Base-by-base conservation (phyloP, 192 early-diverging fungal genomes). In the Podila clonocystis region DNA sequence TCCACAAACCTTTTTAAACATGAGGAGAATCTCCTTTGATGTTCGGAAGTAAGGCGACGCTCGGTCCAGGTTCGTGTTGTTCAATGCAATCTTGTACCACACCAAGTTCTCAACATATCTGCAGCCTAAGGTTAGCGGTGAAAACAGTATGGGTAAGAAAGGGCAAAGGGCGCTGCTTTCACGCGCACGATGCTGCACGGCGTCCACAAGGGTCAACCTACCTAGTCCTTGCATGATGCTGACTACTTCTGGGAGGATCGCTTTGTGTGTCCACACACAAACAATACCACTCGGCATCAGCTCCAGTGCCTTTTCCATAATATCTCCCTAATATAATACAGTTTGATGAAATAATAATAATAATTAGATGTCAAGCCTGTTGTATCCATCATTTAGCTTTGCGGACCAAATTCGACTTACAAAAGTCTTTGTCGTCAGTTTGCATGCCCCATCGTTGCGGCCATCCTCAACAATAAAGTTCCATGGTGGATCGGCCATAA, bases 401-500 rank as follows among this genome's bases (percentile, higher is more conserved):
- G 41, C 41, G 41, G 41, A 45, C 41, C 41, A 45, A 45, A 29
- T 1, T 11, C 31, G 17, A 58, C 71, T 22, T 80, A 84, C 84
- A 62, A 88, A 75, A 8, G 82, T 62, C 15, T 33, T 33, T 1
- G 82, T 62, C 13, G 73, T 86, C 61, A 82, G 70, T 15, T n/a
- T 63, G 68, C 87, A 86, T 0, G 38, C 62, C 0, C 84, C 84
- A 72, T 88, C 85, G 50, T 84, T 82, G 49, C 79, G 59, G 5
- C 83, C 86, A 71, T 88, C 87, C 22, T 83, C 74, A 5, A 87
- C 70, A 67, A 83, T 82, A 72, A 85, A 86, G 57, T 88, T 84
- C 89, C 89, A 90, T 55, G 89, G 89, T 38, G 89, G 89, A 72
- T 90, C 89, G 6, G 88, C 82, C 41, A 90, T 50, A 17, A 90